Evolutionary conservation across 2,329 filamentous ascomycete species (phyloP).

Genomic region (Macrophomina phaseolina): DNA sequence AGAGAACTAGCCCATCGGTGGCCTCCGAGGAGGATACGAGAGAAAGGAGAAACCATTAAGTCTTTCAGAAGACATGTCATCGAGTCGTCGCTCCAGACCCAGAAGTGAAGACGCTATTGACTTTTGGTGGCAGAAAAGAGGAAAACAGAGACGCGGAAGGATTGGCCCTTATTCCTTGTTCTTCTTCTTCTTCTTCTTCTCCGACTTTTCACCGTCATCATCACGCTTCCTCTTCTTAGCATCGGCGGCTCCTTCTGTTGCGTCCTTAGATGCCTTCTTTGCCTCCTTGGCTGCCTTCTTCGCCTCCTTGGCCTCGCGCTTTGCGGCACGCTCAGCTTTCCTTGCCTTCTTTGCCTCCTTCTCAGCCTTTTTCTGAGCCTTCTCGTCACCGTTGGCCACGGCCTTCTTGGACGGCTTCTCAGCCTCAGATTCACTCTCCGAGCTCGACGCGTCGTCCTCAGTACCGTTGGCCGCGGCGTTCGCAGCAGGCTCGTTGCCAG

Average conservation of each 20-base stretch:
- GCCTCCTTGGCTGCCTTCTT: slow-evolving; percentile 61
- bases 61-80: slow-evolving; percentile 16
- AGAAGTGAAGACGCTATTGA: slow-evolving; percentile 22
- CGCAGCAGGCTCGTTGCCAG: slow-evolving; percentile 67
- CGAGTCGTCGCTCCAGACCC: slow-evolving; percentile 18
- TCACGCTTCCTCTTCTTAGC: slow-evolving; percentile 58
- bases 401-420: slow-evolving; percentile 35
- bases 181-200: slow-evolving; percentile 72
- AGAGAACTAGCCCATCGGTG: slow-evolving; percentile 8
- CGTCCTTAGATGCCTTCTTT: slow-evolving; percentile 58
- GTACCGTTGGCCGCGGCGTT: slow-evolving; percentile 51
- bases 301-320: slow-evolving; percentile 51
- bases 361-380: slow-evolving; percentile 45
- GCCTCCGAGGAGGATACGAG: slow-evolving; percentile 9
- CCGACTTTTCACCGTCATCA: slow-evolving; percentile 60
- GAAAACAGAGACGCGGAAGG: background rate
- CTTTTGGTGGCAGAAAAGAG: slow-evolving; percentile 21
- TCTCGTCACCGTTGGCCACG: slow-evolving; percentile 29
- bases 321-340: slow-evolving; percentile 47
- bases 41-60: slow-evolving; percentile 23
- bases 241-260: slow-evolving; percentile 57
- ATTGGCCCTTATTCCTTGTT: slow-evolving; percentile 42
- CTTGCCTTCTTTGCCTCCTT: slow-evolving; percentile 50
- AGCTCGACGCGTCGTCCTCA: slow-evolving; percentile 50
- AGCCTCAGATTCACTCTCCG: slow-evolving; percentile 42